phyloP scores from a whole-genome alignment of 2,329 filamentous ascomycete species.

The Fusarium tricinctum region DNA sequence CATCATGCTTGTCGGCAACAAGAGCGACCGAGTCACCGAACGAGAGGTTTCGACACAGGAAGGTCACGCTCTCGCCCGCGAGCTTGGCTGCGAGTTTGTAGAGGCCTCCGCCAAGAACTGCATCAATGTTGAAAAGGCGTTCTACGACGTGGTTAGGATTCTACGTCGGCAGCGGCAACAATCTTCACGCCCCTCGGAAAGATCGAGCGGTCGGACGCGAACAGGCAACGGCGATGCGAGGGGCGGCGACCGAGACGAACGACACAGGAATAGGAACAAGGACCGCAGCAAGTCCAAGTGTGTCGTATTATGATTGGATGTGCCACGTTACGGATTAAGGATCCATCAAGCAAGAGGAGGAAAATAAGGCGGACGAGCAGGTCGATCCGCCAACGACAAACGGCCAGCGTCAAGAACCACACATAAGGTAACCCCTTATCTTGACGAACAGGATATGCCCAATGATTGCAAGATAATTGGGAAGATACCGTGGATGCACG shows the following conservation, averaged over 20 bases:
- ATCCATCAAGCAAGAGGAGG: conserved; percentile 35
- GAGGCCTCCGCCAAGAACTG: conserved; percentile 98
- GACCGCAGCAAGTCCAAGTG: conserved; percentile 57
- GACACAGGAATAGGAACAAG: conserved; percentile 54
- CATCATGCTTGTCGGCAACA: conserved; percentile 99
- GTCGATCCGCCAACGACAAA: conserved; percentile 33
- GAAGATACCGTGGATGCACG: conserved; percentile 41
- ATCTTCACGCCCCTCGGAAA: conserved; percentile 57
- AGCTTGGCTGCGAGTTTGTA: conserved; percentile 95
- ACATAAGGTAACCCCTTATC: conserved; percentile 45
- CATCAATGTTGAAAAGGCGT: conserved; percentile 98
- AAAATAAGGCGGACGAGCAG: conserved; percentile 33
- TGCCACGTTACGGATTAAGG: conserved; percentile 3
- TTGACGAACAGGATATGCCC: conserved; percentile 40
- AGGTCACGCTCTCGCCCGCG: conserved; percentile 89
- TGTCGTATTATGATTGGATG: conserved; percentile 56
- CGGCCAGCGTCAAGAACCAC: conserved; percentile 38
- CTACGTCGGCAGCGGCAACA: conserved; percentile 84
- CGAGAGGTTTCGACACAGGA: conserved; percentile 97
- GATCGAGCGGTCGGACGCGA: conserved; percentile 56
- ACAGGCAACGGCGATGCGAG: conserved; percentile 55
- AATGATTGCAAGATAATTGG: conserved; percentile 46
- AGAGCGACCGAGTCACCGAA: conserved; percentile 96
- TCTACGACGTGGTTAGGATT: conserved; percentile 96
- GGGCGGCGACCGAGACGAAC: conserved; percentile 52